phyloP scores from a whole-genome alignment of 805 yeast species.

The Citeromyces matritensis region DNA sequence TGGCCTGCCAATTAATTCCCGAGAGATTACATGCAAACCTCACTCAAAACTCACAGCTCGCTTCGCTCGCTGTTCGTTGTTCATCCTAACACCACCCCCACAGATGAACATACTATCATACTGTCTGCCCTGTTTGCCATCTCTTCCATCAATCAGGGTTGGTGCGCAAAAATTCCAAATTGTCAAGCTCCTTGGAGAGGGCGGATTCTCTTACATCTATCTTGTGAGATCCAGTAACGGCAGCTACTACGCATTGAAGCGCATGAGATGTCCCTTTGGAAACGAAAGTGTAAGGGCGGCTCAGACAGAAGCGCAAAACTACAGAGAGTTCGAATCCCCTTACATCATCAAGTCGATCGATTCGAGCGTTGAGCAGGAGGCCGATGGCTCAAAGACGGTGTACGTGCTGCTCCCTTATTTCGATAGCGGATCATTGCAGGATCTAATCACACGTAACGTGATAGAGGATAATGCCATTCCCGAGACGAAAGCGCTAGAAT shows the following conservation, averaged over 20 bases:
- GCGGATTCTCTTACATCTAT: slow-evolving; percentile 80
- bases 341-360: slow-evolving; percentile 57
- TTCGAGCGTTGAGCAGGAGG: slow-evolving; percentile 55
- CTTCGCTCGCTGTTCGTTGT: too few species aligned
- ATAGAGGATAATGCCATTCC: slow-evolving; percentile 36
- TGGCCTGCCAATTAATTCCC: too few species aligned
- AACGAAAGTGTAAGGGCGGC: slow-evolving; percentile 61
- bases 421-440: slow-evolving; percentile 64
- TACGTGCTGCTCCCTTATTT: slow-evolving; percentile 72
- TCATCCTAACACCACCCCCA: too few species aligned
- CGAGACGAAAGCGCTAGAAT: slow-evolving; percentile 47
- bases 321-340: slow-evolving; percentile 55
- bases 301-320: slow-evolving; percentile 62
- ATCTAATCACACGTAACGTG: slow-evolving; percentile 50
- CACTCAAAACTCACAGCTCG: too few species aligned
- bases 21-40: too few species aligned
- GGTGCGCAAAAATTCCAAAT: slow-evolving; percentile 51
- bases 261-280: slow-evolving; percentile 80
- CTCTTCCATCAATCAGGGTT: slow-evolving; percentile 37
- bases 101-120: neutral
- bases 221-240: slow-evolving; percentile 41
- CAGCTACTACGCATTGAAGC: slow-evolving; percentile 60
- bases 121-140: slow-evolving; percentile 3
- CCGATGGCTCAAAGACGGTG: slow-evolving; percentile 68
- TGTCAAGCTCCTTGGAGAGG: slow-evolving; percentile 70